Evolutionary conservation across 345 rosid genomes (phyloP).

Genomic region (Zanthoxylum bungeanum): DNA sequence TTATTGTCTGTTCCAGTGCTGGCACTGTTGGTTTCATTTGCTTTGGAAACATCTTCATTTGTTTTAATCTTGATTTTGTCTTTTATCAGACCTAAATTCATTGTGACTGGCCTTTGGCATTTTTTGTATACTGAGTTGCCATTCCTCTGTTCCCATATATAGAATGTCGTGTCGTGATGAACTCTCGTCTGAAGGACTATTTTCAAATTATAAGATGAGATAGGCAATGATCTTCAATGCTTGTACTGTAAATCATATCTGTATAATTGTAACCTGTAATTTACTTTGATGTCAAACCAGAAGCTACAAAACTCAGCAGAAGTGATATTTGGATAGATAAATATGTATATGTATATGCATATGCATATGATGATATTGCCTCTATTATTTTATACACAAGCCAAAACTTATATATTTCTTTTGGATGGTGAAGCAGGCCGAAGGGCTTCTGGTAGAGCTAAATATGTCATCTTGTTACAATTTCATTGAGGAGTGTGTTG

Average conservation of each 20-base stretch:
- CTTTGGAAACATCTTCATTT: background rate
- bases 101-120: background rate
- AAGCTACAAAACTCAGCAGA: background rate
- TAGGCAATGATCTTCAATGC: background rate
- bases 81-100: background rate
- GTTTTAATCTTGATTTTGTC: background rate
- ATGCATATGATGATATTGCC: too few species aligned
- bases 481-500: slow-evolving; percentile 52
- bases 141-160: background rate
- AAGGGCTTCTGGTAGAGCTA: slow-evolving; percentile 68
- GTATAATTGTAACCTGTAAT: background rate
- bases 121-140: background rate
- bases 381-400: background rate
- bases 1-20: background rate
- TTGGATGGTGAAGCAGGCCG: slow-evolving; percentile 49
- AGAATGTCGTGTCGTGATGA: too few species aligned
- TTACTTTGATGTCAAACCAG: background rate
- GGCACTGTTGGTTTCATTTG: background rate
- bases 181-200: too few species aligned
- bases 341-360: too few species aligned
- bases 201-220: background rate
- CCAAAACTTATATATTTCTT: background rate
- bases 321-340: background rate
- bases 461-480: slow-evolving; percentile 53
- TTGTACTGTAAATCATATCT: background rate